Evolutionary conservation across 805 yeast species (phyloP), one percentile per base, ranked within the genome.

Genomic region (Pichia eremophila): DNA sequence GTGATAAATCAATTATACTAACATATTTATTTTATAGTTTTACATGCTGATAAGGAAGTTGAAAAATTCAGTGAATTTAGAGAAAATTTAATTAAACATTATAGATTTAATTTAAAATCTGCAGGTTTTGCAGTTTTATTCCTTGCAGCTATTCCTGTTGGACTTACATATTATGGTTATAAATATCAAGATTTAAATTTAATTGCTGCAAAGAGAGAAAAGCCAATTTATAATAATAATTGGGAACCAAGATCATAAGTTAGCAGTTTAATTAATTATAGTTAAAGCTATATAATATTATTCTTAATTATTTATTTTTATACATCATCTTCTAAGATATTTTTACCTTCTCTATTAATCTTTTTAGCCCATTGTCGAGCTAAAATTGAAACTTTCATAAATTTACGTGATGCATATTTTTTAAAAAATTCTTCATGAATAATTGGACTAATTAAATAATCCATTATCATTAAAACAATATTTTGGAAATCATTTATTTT

Each of bases 381-480:
- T 48, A 83, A 71, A 18, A 84, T 77, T 48, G 88, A 80, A 28
- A 89, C 93, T 65, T 87, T 86, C 83, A 93, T 78, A 62, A 83
- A 89, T 63, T 85, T 83, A 62, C 88, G 80, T 32, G 93, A 79
- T 43, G 95, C 91, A 63, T 93, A 93, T 68, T 93, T 93, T 62
- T 85, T 86, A 71, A 88, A 89, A 60, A 91, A 88, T 63, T 88
- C 96, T 60, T 87, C 95, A 67, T 90, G 95, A 49, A 79, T 81
- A 45, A 89, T 85, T 11, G 95, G 95, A 41, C 83, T 75, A 40
- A 81, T 78, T 53, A 85, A 66, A 63, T 86, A 91, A 61, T 83
- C 85, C 64, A 86, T 74, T 52, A 91, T 77, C 70, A 83, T 73
- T 53, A 79, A 81, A 48, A 85, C 77, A 46, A 88, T 81, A 37